Evolutionary conservation across 805 yeast genomes (phyloP).

Genomic region (Brettanomyces custersianus): DNA sequence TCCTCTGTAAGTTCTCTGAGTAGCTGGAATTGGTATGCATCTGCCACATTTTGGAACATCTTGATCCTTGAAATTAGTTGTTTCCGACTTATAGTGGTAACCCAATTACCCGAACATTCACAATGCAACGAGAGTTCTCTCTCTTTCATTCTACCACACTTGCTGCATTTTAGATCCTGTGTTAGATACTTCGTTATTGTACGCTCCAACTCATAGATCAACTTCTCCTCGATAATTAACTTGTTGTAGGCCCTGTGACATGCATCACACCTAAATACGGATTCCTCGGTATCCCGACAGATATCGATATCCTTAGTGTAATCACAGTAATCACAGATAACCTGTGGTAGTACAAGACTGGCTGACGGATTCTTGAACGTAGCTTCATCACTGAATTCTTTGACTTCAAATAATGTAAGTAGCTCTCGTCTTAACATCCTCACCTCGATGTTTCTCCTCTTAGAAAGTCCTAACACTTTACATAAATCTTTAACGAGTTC

Average conservation of each 20-base stretch:
- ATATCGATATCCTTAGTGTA: slow-evolving; percentile 69
- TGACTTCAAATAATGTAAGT: slow-evolving; percentile 62
- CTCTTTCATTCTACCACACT: slow-evolving; percentile 61
- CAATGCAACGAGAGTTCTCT: slow-evolving; percentile 70
- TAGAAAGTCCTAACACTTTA: slow-evolving; percentile 63
- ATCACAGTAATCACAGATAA: slow-evolving; percentile 76
- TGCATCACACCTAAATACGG: slow-evolving; percentile 53
- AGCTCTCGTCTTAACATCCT: slow-evolving; percentile 68
- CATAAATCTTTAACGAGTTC: slow-evolving; percentile 71
- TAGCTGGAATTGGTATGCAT: slow-evolving; percentile 50
- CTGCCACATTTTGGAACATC: slow-evolving; percentile 51
- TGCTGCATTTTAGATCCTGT: slow-evolving; percentile 77
- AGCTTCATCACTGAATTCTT: slow-evolving; percentile 76
- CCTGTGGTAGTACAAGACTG: slow-evolving; percentile 53
- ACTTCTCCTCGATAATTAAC: slow-evolving; percentile 66
- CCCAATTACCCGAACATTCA: slow-evolving; percentile 84
- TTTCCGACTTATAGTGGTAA: slow-evolving; percentile 38
- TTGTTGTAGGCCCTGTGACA: slow-evolving; percentile 61
- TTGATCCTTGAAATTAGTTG: slow-evolving; percentile 36
- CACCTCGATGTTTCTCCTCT: slow-evolving; percentile 58
- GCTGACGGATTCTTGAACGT: slow-evolving; percentile 68
- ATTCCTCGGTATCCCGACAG: slow-evolving; percentile 52
- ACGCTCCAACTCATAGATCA: slow-evolving; percentile 56
- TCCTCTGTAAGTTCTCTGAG: slow-evolving; percentile 30
- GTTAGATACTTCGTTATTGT: slow-evolving; percentile 50